phyloP scores from a whole-genome alignment of 768 basidiomycete species.

The Suillus tomentosus region DNA sequence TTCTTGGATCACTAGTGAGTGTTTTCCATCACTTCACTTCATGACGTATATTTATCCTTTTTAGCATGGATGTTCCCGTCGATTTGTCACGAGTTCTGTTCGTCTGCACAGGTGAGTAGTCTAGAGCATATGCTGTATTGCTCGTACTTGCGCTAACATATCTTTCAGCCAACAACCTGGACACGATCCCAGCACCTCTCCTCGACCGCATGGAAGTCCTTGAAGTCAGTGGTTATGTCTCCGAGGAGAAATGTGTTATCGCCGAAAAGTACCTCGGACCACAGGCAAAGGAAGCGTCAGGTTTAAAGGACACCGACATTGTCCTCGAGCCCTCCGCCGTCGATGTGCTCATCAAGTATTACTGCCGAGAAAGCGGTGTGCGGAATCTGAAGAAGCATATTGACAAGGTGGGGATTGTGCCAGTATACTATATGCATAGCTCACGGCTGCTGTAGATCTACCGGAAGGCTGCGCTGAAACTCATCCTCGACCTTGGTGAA shows the following conservation, averaged over 20 bases:
- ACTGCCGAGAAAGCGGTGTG: slow-evolving; percentile 96
- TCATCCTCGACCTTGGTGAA: slow-evolving; percentile 90
- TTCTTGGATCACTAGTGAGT: slow-evolving; percentile 95
- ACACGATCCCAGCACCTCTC: slow-evolving; percentile 91
- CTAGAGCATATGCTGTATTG: slow-evolving; percentile 11
- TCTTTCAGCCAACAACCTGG: slow-evolving; percentile 77
- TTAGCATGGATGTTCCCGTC: slow-evolving; percentile 93
- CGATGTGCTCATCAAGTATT: slow-evolving; percentile 91
- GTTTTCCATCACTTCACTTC: neutral
- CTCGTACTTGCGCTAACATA: slow-evolving; percentile 16
- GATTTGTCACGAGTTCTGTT: slow-evolving; percentile 96
- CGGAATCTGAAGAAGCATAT: slow-evolving; percentile 97
- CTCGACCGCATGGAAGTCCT: slow-evolving; percentile 97
- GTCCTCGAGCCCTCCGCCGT: slow-evolving; percentile 74
- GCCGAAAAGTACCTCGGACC: slow-evolving; percentile 88
- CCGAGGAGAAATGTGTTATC: slow-evolving; percentile 89
- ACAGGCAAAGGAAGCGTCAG: slow-evolving; percentile 90
- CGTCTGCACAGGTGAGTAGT: slow-evolving; percentile 77
- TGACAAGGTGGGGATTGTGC: slow-evolving; percentile 69
- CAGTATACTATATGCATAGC: neutral
- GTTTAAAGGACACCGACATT: slow-evolving; percentile 84
- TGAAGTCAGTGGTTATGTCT: slow-evolving; percentile 92
- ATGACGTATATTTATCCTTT: neutral
- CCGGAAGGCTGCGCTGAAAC: slow-evolving; percentile 90
- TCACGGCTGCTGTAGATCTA: slow-evolving; percentile 65